Base-by-base conservation (phyloP, 2,329 filamentous ascomycete genomes). In the Talaromyces sp. region DNA sequence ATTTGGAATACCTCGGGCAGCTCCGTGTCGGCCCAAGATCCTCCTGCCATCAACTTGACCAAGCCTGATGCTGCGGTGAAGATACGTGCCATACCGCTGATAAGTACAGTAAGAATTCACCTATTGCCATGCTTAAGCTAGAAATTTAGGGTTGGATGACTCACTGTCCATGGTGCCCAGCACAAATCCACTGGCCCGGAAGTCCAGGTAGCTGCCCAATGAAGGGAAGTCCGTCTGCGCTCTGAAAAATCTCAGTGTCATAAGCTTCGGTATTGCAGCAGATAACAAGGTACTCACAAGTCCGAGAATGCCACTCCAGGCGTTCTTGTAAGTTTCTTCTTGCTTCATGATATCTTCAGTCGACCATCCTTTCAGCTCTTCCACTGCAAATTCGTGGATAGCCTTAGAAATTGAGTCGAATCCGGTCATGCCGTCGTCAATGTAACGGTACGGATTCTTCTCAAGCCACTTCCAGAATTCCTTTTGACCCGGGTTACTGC, bases 1-100 rank as follows among this genome's bases (percentile, higher is more conserved):
- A 59, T 43, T 41, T 59, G 56, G 39, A 43, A 59, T 31, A 59
- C 56, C 37, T 59, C 56, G 17, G 56, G 56, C 56, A 59, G 56
- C 15, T 59, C 8, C 3, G 56, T 59, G 22, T 59, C 56, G 2
- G 56, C 19, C 56, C 56, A 59, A 59, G 56, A 31, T 3, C 56
- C 39, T 10, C 56, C 56, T 4, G 13, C 22, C 56, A 59, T 59
- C 25, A 59, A 33, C 25, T 59, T 59, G 15, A 59, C 56, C 56
- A 59, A 45, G 56, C 56, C 56, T 1, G 56, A 59, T 27, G 56
- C 19, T 59, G 56, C 56, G 11, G 56, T 59, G 56, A 59, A 59
- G 56, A 59, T 59, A 45, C 56, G 56, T 17, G 56, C 56, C 56
- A 59, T 59, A 7, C 56, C 56, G 9, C 56, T 59, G 10, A 33